Evolutionary conservation across 108 stramenopile genomes (phyloP).

Genomic region (Nitzschia sp.): DNA sequence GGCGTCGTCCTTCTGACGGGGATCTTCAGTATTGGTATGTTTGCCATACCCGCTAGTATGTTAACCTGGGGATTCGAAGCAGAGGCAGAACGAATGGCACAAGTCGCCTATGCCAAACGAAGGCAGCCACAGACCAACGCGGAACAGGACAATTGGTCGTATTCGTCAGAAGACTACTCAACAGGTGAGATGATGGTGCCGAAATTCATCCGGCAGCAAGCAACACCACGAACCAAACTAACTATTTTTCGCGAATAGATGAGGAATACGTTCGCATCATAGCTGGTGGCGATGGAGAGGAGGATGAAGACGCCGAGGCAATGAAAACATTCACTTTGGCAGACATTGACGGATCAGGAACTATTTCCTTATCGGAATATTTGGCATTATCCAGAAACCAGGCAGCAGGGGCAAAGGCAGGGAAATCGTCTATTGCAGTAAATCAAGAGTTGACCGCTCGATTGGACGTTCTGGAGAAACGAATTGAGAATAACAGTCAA

Average conservation of each 20-base stretch:
- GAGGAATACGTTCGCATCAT: slow-evolving; percentile 55
- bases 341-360: slow-evolving; percentile 31
- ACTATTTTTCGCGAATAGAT: too few relatives aligned
- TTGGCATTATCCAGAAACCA: slow-evolving; percentile 10
- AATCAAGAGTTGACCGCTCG: neutral
- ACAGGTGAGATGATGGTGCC: neutral
- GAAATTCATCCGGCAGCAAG: too few relatives aligned
- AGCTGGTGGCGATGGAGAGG: slow-evolving; percentile 39
- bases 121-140: neutral
- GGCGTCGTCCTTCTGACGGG: slow-evolving; percentile 58
- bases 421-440: neutral
- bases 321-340: neutral
- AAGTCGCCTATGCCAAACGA: neutral
- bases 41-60: slow-evolving; percentile 78
- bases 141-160: slow-evolving; percentile 19
- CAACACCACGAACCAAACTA: too few relatives aligned
- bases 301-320: slow-evolving; percentile 9
- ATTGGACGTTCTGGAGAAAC: slow-evolving; percentile 24
- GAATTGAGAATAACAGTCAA: slow-evolving; percentile 28
- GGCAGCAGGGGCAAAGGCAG: neutral
- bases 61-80: slow-evolving; percentile 80
- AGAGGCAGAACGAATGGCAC: slow-evolving; percentile 40
- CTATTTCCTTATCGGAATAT: slow-evolving; percentile 24
- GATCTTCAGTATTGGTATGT: slow-evolving; percentile 65
- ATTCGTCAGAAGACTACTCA: slow-evolving; percentile 12